A percentile compares a stretch with the other conserved stretches of the same genome.
Evolutionary conservation across 495 filamentous ascomycete genomes (phyloP).

Genomic region (Talaromyces trachyspermus): DNA sequence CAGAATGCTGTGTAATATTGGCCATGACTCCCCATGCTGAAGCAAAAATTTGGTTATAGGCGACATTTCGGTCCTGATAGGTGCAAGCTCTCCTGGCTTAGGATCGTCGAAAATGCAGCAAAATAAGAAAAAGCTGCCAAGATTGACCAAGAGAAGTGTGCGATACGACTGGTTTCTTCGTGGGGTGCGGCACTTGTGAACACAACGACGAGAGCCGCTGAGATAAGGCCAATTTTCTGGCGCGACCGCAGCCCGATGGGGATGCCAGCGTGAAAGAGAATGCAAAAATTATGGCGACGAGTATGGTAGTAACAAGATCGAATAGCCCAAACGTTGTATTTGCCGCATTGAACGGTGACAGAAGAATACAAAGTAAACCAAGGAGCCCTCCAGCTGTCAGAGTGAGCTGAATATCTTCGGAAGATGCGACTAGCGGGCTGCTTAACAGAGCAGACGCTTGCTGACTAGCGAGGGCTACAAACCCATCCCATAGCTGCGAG

Average conservation of each 20-base stretch:
- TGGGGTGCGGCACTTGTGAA: constrained; percentile 30
- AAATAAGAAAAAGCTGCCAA: constrained; percentile 27
- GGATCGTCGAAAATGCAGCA: constrained; percentile 32
- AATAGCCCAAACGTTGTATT: constrained; percentile 14
- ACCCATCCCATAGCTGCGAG: neutral
- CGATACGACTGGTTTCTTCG: constrained; percentile 21
- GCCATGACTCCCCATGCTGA: constrained; percentile 55
- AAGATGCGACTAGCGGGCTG: constrained; percentile 11
- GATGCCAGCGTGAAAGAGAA: constrained; percentile 20
- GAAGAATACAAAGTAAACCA: constrained; percentile 10
- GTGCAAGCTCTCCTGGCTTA: constrained; percentile 31
- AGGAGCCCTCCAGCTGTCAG: constrained; percentile 21
- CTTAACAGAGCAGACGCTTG: neutral
- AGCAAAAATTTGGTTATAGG: constrained; percentile 60
- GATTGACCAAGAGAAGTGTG: constrained; percentile 25
- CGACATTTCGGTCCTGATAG: constrained; percentile 34
- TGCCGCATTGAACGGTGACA: constrained; percentile 16
- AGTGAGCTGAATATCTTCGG: constrained; percentile 24
- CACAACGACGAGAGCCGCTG: constrained; percentile 21
- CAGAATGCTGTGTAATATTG: constrained; percentile 75
- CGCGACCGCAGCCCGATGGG: constrained; percentile 21
- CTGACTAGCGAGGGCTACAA: neutral
- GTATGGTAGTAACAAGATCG: constrained; percentile 21
- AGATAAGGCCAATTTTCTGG: constrained; percentile 29
- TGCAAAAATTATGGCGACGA: constrained; percentile 24